Evolutionary conservation across 2,329 filamentous ascomycete species (phyloP), one percentile per base, ranked within the genome.

Genomic region (Cucurbitaria berberidis): DNA sequence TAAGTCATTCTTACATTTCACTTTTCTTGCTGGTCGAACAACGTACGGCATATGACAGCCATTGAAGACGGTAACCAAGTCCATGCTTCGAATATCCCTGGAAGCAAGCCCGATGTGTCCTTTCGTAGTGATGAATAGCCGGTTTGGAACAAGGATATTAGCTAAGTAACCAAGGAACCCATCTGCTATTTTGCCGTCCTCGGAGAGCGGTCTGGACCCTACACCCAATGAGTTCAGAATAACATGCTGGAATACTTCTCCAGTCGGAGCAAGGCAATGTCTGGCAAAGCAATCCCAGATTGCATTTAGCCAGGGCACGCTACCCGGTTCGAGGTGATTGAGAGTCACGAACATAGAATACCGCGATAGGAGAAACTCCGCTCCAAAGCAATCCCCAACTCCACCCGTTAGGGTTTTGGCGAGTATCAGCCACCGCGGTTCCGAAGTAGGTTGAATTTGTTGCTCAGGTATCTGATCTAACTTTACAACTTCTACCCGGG

Each of bases 11-110:
- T 24, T 16, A 6, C 7, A 39, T 40, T 2, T 22, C 22, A 32
- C 40, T 26, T 19, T 30, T 24, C 21, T 11, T 22, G 32, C 32
- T 13, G 29, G 11, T 11, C 40, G 19, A 15, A 44, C 30, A 21
- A 50, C 47, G 29, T 38, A 39, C 15, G 47, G 47, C 47, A 39
- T 45, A 22, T 50, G 40, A 19, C 40, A 36, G 21, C 47, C 47
- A 16, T 50, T 50, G n/a, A 50, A 24, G 1, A 51, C 26, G 8
- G 36, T 21, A 15, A 50, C 29, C 30, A 38, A n/a, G 19, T 50
- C 47, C 1, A 40, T 40, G 3, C 30, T 18, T n/a, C 24, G 15
- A 5, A 41, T n/a, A 3, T 32, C 30, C 9, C 30, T 15, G 4
- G 47, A n/a, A 30, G 32, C 47, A 15, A 50, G 47, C 1, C 47